Conservation (phyloP, 2,329 filamentous ascomycete genomes). For the Ilyonectria robusta region DNA sequence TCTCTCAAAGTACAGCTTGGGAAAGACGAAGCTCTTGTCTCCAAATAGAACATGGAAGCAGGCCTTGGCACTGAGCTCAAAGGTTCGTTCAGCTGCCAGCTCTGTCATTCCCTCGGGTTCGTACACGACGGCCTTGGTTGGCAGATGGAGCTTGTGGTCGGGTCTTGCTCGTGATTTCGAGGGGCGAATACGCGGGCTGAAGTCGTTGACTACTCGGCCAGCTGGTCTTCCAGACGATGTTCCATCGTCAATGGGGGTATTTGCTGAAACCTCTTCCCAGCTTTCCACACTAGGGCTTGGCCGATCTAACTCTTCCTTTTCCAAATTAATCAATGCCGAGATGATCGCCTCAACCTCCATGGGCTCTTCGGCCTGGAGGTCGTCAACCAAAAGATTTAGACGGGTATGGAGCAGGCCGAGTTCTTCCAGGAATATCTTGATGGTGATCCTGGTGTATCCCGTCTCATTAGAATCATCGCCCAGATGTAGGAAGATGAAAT, state of each 20-base stretch:
- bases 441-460: slow-evolving; percentile 80
- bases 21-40: slow-evolving; percentile 95
- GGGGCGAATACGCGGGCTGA: slow-evolving; percentile 54
- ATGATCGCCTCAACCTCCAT: slow-evolving; percentile 79
- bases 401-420: slow-evolving; percentile 85
- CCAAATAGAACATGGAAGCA: slow-evolving; percentile 97
- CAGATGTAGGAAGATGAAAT: slow-evolving; percentile 90
- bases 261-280: slow-evolving; percentile 85
- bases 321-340: slow-evolving; percentile 80
- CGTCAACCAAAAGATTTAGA: slow-evolving; percentile 87
- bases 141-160: slow-evolving; percentile 83
- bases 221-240: slow-evolving; percentile 58
- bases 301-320: slow-evolving; percentile 71
- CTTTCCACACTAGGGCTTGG: slow-evolving; percentile 84
- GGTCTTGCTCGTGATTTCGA: slow-evolving; percentile 54
- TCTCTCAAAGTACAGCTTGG: slow-evolving; percentile 88
- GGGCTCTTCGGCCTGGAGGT: slow-evolving; percentile 80
- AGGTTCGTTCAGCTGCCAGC: slow-evolving; percentile 83
- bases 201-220: slow-evolving; percentile 51
- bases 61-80: slow-evolving; percentile 92
- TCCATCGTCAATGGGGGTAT: slow-evolving; percentile 71
- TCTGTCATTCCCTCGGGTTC: slow-evolving; percentile 86
- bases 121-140: slow-evolving; percentile 84
- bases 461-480: slow-evolving; percentile 73
- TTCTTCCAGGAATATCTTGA: slow-evolving; percentile 95